Evolutionary conservation across 2,329 filamentous ascomycete genomes (phyloP).

Genomic region (Exophiala sp.): DNA sequence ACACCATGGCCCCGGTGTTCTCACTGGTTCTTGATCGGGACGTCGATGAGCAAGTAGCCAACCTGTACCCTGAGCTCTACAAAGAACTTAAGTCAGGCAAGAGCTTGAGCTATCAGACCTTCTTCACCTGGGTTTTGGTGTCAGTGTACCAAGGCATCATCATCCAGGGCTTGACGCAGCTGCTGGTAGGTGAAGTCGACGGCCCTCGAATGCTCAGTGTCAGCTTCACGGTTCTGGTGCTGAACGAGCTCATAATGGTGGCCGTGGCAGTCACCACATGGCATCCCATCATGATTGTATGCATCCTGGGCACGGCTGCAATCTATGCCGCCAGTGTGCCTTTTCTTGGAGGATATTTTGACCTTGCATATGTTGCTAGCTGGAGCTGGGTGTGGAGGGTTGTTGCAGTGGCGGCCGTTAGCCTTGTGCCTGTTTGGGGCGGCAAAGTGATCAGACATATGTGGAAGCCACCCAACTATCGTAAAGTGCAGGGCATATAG

Average conservation of each 20-base stretch:
- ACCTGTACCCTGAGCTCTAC: constrained; percentile 94
- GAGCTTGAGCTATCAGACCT: constrained; percentile 83
- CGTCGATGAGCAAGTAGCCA: constrained; percentile 87
- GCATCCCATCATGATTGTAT: constrained; percentile 87
- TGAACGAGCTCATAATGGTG: constrained; percentile 97
- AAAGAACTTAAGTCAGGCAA: constrained; percentile 89
- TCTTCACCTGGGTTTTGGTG: constrained; percentile 94
- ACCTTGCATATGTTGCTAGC: constrained; percentile 70
- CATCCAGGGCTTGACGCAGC: constrained; percentile 88
- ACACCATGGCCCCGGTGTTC: constrained; percentile 89
- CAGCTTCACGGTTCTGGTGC: constrained; percentile 81
- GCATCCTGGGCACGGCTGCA: constrained; percentile 72
- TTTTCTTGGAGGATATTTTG: constrained; percentile 84
- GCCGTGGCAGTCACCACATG: constrained; percentile 94
- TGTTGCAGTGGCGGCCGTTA: constrained; percentile 69
- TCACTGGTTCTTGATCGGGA: constrained; percentile 91
- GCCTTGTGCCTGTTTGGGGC: constrained; percentile 77
- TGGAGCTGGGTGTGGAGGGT: constrained; percentile 86
- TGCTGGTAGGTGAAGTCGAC: constrained; percentile 69
- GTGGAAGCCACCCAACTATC: constrained; percentile 86
- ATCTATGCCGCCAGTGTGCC: constrained; percentile 79
- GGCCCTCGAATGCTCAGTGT: constrained; percentile 73
- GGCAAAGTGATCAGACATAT: constrained; percentile 78
- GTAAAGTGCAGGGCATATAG: constrained; percentile 62
- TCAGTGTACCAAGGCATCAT: constrained; percentile 92